Percentiles rank a stretch among this genome's conserved stretches.
phyloP scores from a whole-genome alignment of 2,329 filamentous ascomycete species.

The Colletotrichum karsti region DNA sequence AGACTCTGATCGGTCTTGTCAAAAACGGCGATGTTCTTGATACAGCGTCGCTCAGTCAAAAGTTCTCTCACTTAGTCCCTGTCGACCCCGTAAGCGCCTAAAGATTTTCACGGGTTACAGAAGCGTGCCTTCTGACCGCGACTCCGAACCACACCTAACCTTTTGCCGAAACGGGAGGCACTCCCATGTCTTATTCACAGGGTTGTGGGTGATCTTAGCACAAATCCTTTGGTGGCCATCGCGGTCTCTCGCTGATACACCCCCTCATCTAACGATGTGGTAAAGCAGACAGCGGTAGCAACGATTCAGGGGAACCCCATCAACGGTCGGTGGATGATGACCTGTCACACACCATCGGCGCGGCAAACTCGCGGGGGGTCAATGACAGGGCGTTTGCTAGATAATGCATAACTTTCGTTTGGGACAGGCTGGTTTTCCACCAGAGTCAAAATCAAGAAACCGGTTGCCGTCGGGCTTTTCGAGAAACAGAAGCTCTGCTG shows the following conservation, averaged over 20 bases:
- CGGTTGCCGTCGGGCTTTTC: too few species aligned
- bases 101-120: not conserved
- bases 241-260: not conserved
- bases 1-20: conserved; percentile 52
- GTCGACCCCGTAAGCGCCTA: not conserved
- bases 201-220: not conserved
- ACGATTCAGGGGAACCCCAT: not conserved
- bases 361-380: not conserved
- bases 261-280: too few species aligned
- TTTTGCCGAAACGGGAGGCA: not conserved
- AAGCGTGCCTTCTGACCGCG: not conserved
- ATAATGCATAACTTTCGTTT: not conserved
- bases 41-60: conserved; percentile 41
- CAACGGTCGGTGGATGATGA: not conserved
- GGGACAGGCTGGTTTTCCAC: too few species aligned
- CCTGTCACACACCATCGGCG: not conserved
- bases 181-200: not conserved
- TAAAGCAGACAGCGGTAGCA: not conserved
- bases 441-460: too few species aligned
- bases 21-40: conserved; percentile 42
- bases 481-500: too few species aligned
- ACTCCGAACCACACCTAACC: not conserved
- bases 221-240: not conserved
- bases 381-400: not conserved
- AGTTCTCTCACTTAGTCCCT: conserved; percentile 35